Evolutionary conservation across 345 rosid genomes (phyloP), one percentile per base, ranked within the genome.

Genomic region (Zanthoxylum bungeanum): DNA sequence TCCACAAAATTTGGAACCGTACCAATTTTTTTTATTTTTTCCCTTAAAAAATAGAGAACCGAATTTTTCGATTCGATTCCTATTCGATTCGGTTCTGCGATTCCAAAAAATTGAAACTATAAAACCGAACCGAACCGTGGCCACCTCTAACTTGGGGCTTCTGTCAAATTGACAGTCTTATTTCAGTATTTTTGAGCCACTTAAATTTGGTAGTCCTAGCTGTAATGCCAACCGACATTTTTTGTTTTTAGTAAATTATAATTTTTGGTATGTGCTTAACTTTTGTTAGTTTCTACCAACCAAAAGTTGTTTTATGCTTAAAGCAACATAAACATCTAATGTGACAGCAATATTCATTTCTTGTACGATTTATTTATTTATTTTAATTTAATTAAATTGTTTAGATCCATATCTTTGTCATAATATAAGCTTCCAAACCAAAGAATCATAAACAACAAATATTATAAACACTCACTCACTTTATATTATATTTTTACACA

Each of bases 291-390:
- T 62, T 80, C 66, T 59, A 70, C 87, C 92, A 58, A 81, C 79
- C 85, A 73, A 30, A 65, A n/a, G n/a, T n/a, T 53, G 53, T 44
- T 72, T 63, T 65, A 62, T 70, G 75, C 85, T 83, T 81, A 60
- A 82, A 83, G 88, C n/a, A n/a, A n/a, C n/a, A n/a, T n/a, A 79
- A 83, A 80, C 79, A 79, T 68, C 73, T 68, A 63, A 9, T 59
- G 44, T 47, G 81, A 85, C 70, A 52, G 21, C 40, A 31, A 75
- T 74, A 27, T 70, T 70, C 57, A 76, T 60, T 75, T 67, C 4
- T 58, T 10, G 55, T 44, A 71, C 36, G 57, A 9, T 46, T 50
- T 22, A n/a, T n/a, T n/a, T n/a, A n/a, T n/a, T n/a, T n/a, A n/a
- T 19, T n/a, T n/a, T n/a, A n/a, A n/a, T n/a, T n/a, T 34, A 17